Base-by-base conservation (phyloP, 73 alveolate species). In the Paramecium biaurelia region DNA sequence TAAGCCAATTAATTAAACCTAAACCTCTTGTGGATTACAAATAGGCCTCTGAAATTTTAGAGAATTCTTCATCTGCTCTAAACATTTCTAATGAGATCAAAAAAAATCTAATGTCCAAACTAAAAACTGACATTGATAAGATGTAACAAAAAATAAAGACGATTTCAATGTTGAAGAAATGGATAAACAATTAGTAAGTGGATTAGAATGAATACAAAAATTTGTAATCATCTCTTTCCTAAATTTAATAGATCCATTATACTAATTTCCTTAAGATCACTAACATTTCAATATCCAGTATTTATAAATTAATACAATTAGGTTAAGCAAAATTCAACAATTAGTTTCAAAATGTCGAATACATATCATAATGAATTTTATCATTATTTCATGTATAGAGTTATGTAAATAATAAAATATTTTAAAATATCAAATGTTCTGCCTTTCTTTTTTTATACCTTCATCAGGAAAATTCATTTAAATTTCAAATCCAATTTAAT, bases 111-210 rank as follows among this genome's bases (percentile, higher is more conserved):
- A 35, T 35, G 35, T 35, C 56, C 30, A 72, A 72, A 20, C 86
- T 72, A 3, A 72, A 72, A 72, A 4, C 86, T 6, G 86, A 72
- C n/a, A 72, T 72, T 72, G 86, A 72, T 72, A 72, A 37, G 10
- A 72, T 72, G 86, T 57, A 72, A 72, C 7, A 72, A 21, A 72
- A 72, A 72, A 35, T 72, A 9, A 72, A 38, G 26, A 72, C 86
- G 5, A 38, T 72, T 9, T 35, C 56, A 35, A 28, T 35, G 56
- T 35, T 72, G 0, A 72, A 72, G 37, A 72, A 72, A 37, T 72
- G 86, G 86, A 38, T 72, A 21, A 35, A 35, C 10, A 35, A 32
- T 35, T 20, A 72, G 30, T 37, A 72, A 18, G 58, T 72, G n/a
- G 86, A 72, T 32, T 32, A 72, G 18, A 72, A 72, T 34, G 86